Percentiles rank a stretch among this genome's conserved stretches.
These are phyloP conservation scores for Gossypium sturtianum DNA, from an alignment of 345 rosid species.

Conservation along the genomic window DNA sequence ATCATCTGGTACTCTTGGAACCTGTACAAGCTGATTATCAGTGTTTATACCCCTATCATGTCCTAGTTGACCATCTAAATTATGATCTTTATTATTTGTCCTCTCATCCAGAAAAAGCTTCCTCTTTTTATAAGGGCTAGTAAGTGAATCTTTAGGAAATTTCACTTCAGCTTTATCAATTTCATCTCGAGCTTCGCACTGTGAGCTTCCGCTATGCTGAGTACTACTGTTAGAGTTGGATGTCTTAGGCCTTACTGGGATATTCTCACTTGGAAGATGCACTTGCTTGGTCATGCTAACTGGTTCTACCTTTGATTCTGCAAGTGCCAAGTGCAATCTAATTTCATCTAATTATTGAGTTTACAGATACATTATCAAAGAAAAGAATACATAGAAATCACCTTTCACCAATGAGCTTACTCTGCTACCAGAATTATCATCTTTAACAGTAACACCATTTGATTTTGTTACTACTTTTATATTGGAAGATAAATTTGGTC, in stretches of 20 bases:
- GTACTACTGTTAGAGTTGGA: neutral
- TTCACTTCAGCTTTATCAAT: conserved; percentile 17
- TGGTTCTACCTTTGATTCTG: conserved; percentile 19
- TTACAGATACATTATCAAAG: neutral
- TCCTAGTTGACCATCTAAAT: conserved; percentile 14
- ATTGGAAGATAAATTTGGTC: neutral
- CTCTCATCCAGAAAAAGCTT: conserved; percentile 23
- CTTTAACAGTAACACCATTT: neutral
- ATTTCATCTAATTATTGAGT: conserved; percentile 10
- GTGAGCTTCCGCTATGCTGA: neutral
- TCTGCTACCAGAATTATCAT: neutral
- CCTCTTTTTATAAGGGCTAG: conserved; percentile 32
- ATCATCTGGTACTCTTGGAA: conserved; percentile 18
- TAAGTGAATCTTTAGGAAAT: conserved; percentile 7
- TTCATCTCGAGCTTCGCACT: conserved; percentile 12
- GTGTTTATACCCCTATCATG: conserved; percentile 15
- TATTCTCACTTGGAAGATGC: conserved; percentile 13
- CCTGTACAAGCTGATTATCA: conserved; percentile 16
- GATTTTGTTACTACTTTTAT: conserved; percentile 14
- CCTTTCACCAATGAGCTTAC: neutral
- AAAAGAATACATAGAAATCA: neutral
- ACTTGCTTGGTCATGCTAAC: conserved; percentile 16
- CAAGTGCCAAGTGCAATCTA: conserved; percentile 5
- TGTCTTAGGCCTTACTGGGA: conserved; percentile 9
- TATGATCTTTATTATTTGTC: conserved; percentile 3